Evolutionary conservation across 768 basidiomycete genomes (phyloP), one percentile per base, ranked within the genome.

Genomic region (Lactarius indigo): DNA sequence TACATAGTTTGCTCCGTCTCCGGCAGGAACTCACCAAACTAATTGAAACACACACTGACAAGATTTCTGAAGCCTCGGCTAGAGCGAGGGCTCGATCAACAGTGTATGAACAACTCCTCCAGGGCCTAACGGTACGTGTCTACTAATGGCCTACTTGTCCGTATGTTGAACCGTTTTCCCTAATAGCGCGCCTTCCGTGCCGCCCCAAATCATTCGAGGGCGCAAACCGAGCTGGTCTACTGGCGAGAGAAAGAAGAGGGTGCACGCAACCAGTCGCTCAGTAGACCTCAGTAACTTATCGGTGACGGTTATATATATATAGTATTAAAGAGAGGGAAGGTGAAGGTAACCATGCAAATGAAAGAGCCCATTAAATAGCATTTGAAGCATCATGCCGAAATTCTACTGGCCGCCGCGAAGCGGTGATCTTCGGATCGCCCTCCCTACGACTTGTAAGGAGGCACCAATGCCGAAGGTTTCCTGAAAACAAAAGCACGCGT

Each of bases 241-340:
- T 97, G 94, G 91, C 84, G 90, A 4, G 87, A 92, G 70, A 81
- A 90, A 64, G 92, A 94, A 72, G 94, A 95, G 73, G 88, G 92
- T 71, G 86, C 91, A 23, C 75, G 82, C 37, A 72, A 82, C 41
- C 73, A 80, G 60, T 79, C 30, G 64, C 64, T 42, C 70, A 69
- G 54, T 44, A 68, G 71, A 50, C 68, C 57, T 33, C 28, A 8
- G 26, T 57, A 41, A 26, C n/a, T 8, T 64, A 39, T 23, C 15
- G 10, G 26, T 55, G 20, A 47, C 12, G 17, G 8, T 62, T 42
- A 62, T 47, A 57, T 66, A 61, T 57, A 57, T 31, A 56, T 67
- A 41, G 37, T 15, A 17, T n/a, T 35, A 37, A 58, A 7, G 35
- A 20, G 37, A 42, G 37, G 35, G 26, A 50, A 26, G 26, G 39